phyloP scores from a whole-genome alignment of 257 asterid genomes.

The Henckelia pumila region DNA sequence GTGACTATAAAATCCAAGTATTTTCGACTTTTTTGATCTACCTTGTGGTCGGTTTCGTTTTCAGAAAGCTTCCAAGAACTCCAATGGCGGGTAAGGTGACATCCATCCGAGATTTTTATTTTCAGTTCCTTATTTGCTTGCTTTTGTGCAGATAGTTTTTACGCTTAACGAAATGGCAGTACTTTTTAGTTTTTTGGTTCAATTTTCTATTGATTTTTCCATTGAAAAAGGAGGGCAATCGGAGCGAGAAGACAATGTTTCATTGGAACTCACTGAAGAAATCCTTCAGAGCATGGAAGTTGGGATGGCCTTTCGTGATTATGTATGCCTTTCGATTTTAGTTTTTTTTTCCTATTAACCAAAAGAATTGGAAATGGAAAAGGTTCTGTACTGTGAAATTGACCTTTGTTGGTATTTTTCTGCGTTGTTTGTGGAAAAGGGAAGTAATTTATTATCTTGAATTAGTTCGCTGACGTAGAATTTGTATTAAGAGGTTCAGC shows the following conservation, averaged over 20 bases:
- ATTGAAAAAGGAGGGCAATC: slow-evolving; percentile 53
- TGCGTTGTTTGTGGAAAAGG: background rate
- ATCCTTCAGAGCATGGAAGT: slow-evolving; percentile 98
- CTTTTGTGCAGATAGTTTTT: background rate
- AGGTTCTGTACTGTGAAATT: background rate
- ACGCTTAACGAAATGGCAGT: slow-evolving; percentile 11
- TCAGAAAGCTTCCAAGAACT: slow-evolving; percentile 21
- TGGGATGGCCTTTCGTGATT: slow-evolving; percentile 92
- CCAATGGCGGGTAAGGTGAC: slow-evolving; percentile 35
- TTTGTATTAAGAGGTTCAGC: too few species aligned
- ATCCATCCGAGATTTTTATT: background rate
- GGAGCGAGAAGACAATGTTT: slow-evolving; percentile 79
- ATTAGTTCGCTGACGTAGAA: background rate
- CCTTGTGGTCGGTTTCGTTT: background rate
- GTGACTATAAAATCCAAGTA: too few species aligned
- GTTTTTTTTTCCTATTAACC: background rate
- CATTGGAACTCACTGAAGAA: slow-evolving; percentile 82
- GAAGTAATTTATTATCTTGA: background rate
- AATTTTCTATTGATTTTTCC: background rate
- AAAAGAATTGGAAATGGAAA: background rate
- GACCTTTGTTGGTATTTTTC: background rate
- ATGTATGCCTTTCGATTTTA: slow-evolving; percentile 39
- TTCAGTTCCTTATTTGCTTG: background rate
- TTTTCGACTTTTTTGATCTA: too few species aligned
- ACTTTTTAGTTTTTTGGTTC: slow-evolving; percentile 16